Base-by-base conservation (phyloP, 2,329 filamentous ascomycete species). In the Ploettnerulaceae sp. region DNA sequence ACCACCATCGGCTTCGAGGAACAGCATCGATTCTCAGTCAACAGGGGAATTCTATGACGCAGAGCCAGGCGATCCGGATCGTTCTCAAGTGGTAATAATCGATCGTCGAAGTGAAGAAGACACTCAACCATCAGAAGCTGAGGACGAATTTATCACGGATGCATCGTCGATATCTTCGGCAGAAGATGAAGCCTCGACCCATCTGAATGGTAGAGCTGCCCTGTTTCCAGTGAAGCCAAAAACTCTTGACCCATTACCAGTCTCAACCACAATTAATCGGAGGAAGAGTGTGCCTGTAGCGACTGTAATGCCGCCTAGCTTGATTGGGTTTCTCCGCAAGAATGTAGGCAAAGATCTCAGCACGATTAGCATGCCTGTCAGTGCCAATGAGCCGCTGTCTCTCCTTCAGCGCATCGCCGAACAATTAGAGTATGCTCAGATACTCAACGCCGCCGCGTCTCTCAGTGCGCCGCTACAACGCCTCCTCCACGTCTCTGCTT, bases 291-390 rank as follows among this genome's bases (percentile, higher is more conserved):
- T 98, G 12, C 76, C 82, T 3, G 73, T 85, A 1, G 81, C 90
- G 5, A 89, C 83, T 21, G 81, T 89, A 11, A 72, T 82, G 47
- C 93, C 93, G 0, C 93, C 93, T 0, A 95, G 89, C 64, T 72
- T 98, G 43, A 95, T 98, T 56, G 87, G 88, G 0, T 95, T 97
- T 65, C 75, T 97, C 24, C 82, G 93, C 57, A 98, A 97, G 67
- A 98, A 98, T 58, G 93, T 97, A 7, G 93, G 93, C 62, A 98
- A 98, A 67, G 93, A 98, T 66, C 73, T 98, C 38, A 95, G 89
- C 50, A 94, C 89, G 2, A 95, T 98, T 55, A 90, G 89, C 37
- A 97, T 97, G 91, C 93, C 93, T 0, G 93, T 96, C 1, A 95
- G 91, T 4, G 84, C 91, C 18, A 98, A 98, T 66, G 93, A 98